Evolutionary conservation across 2,329 filamentous ascomycete genomes (phyloP), one percentile per base, ranked within the genome.

Genomic region (Apiospora arundinis): DNA sequence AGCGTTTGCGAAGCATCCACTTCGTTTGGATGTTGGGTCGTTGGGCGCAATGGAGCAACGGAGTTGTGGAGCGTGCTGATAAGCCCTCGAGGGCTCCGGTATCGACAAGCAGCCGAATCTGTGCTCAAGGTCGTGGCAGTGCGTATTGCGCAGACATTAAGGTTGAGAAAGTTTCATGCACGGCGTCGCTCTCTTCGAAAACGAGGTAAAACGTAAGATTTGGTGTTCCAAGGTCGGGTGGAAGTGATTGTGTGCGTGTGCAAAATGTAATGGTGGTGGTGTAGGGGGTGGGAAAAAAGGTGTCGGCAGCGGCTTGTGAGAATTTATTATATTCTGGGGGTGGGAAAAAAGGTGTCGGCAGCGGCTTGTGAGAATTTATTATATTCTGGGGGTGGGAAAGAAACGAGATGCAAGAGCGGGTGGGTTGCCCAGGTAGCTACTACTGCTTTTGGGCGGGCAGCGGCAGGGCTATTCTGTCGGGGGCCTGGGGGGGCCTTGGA

Each of bases 311-410:
- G 28, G 66, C 44, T 68, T 68, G 66, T 48, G 44, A 68, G 66
- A 68, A 46, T 69, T 69, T 69, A 52, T 56, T 56, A 49, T 40
- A 52, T 69, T 52, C 67, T 52, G 67, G 67, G 67, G 67, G 67
- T 69, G 67, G 67, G 32, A 32, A 67, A 68, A 46, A 68, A 68
- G 37, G 66, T 48, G 32, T 63, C 66, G 66, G 46, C 44, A 68
- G 66, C 44, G 28, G 66, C 44, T 68, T 68, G 66, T 48, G 44
- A 68, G 66, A 68, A 46, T 69, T 69, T 69, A 52, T 56, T 56
- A 49, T 40, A 52, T 69, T 52, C 67, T 52, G 67, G 67, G 67
- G 67, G 67, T 69, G 67, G 67, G 67, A 69, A 69, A 46, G 67
- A 69, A 52, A 69, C 67, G 45, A 48, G 48, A 69, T 69, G 67